Conservation (phyloP, 1,284 basidiomycete genomes). For the Leccinum solheimii region DNA sequence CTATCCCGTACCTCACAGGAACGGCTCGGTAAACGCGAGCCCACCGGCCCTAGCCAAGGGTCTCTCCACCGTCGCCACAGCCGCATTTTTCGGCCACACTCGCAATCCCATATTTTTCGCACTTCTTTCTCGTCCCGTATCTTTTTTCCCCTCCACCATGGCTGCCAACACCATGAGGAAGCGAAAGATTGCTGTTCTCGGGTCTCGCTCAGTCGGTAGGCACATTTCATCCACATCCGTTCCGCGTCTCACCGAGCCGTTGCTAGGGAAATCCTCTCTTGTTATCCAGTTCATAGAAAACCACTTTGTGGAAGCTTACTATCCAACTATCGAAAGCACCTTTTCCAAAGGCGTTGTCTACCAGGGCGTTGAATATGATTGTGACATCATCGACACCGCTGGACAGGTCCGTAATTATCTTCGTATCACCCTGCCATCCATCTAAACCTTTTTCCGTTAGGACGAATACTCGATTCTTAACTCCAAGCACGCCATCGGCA, state of each 20-base stretch:
- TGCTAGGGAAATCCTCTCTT: slow-evolving; percentile 76
- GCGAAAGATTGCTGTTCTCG: slow-evolving; percentile 82
- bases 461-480: slow-evolving; percentile 87
- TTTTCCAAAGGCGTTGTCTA: slow-evolving; percentile 84
- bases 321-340: slow-evolving; percentile 93
- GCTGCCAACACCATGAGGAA: slow-evolving; percentile 69
- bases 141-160: slow-evolving; percentile 34
- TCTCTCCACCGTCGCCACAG: slow-evolving; percentile 20
- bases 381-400: slow-evolving; percentile 98
- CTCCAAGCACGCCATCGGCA: slow-evolving; percentile 79
- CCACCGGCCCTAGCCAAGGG: slow-evolving; percentile 1
- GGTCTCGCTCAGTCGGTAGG: slow-evolving; percentile 78
- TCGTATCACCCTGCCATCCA: neutral
- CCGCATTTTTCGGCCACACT: slow-evolving; percentile 18
- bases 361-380: slow-evolving; percentile 86
- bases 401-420: slow-evolving; percentile 63
- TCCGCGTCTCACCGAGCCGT: slow-evolving; percentile 17
- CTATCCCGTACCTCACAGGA: slow-evolving; percentile 13
- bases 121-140: slow-evolving; percentile 8
- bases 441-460: slow-evolving; percentile 26
- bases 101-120: slow-evolving; percentile 6
- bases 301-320: slow-evolving; percentile 79
- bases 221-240: slow-evolving; percentile 5
- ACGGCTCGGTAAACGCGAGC: slow-evolving; percentile 27
- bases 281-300: slow-evolving; percentile 74